Base-by-base conservation (phyloP, 2,329 filamentous ascomycete species). In the Lachnellula occidentalis region DNA sequence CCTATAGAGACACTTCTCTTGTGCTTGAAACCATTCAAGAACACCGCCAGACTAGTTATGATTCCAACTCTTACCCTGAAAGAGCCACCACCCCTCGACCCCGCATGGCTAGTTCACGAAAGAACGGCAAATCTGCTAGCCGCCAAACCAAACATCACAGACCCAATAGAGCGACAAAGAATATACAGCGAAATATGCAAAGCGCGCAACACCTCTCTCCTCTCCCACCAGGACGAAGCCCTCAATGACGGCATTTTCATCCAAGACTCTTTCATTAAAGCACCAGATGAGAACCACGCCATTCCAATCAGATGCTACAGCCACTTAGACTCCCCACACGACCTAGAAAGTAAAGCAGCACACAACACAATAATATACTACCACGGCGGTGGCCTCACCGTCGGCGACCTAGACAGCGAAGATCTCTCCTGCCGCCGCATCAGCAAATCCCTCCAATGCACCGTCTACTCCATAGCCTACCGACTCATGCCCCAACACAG, bases 321-420 rank as follows among this genome's bases (percentile, higher is more conserved):
- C 21, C 41, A 24, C 22, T 24, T 6, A 24, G 7, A 24, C 24
- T 24, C 24, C 24, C 24, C 24, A 24, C 24, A 24, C 3, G 24
- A 24, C 24, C 24, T 1, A 5, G 24, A 5, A 24, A 24, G 24
- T 5, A 24, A 24, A 24, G 24, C 24, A 24, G 24, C 24, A 24
- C 24, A 7, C 4, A 24, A 24, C 4, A 57, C 73, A 6, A 62
- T 76, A 11, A 58, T 78, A 17, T 78, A 78, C 62, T 75, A 74
- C 59, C 77, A 79, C 58, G 77, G 77, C 9, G 76, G 76, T 14
- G 76, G 74, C 0, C 65, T 79, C 2, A 65, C 66, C 27, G 73
- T 78, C 34, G 77, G 77, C 11, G 74, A 77, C 51, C 72, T 74
- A 2, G 74, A 78, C 57, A 76, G 72, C 56, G 76, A 79, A 61